phyloP scores from a whole-genome alignment of 805 yeast species.

The Zygoascus biomembranicola region DNA sequence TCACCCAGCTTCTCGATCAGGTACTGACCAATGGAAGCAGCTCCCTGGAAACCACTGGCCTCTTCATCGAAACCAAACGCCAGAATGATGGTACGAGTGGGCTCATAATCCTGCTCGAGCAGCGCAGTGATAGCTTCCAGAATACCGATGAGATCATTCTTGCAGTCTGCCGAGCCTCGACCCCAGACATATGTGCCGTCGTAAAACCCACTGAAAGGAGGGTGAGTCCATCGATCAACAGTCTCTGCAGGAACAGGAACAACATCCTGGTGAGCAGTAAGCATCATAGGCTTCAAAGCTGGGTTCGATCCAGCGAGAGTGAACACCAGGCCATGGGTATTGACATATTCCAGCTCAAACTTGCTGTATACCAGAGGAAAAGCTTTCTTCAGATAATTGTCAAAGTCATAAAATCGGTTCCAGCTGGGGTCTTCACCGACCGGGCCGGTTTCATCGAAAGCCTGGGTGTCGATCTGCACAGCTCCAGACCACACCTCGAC shows the following conservation, averaged over 20 bases:
- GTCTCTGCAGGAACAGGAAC: constrained; percentile 65
- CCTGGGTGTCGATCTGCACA: constrained; percentile 55
- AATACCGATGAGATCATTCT: constrained; percentile 56
- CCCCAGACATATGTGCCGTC: constrained; percentile 68
- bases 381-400: constrained; percentile 41
- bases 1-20: constrained; percentile 50
- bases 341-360: constrained; percentile 47
- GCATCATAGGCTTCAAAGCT: constrained; percentile 51
- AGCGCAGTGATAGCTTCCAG: constrained; percentile 58
- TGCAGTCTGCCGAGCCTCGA: constrained; percentile 72
- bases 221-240: constrained; percentile 49
- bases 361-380: constrained; percentile 47
- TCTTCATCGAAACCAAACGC: constrained; percentile 82
- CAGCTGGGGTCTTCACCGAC: constrained; percentile 46
- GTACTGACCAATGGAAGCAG: constrained; percentile 39
- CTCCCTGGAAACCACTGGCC: constrained; percentile 56
- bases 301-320: constrained; percentile 52
- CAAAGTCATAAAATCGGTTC: constrained; percentile 41
- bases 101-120: constrained; percentile 42
- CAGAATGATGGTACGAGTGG: constrained; percentile 54
- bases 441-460: constrained; percentile 45
- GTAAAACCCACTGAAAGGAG: constrained; percentile 58
- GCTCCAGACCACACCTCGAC: constrained; percentile 38
- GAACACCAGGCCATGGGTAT: constrained; percentile 53
- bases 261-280: constrained; percentile 73